A percentile compares a stretch with the other conserved stretches of the same genome.
Evolutionary conservation across 2,329 filamentous ascomycete genomes (phyloP).

Genomic region (Colletotrichum horii): DNA sequence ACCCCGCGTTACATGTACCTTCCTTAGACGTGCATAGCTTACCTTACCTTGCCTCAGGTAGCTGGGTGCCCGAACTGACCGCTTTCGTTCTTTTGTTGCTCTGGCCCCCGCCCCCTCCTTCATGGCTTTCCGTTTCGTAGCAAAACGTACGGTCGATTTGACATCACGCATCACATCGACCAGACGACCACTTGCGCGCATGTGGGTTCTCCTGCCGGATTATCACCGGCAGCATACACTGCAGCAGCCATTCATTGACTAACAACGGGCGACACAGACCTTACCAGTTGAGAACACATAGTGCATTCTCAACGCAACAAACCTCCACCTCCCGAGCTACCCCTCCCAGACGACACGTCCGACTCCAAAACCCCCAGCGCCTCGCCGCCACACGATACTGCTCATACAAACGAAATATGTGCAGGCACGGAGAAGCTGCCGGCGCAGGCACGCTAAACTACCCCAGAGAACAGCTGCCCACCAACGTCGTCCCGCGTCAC

Average conservation of each 20-base stretch:
- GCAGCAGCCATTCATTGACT: not conserved
- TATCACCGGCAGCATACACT: not conserved
- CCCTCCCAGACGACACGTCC: slow-evolving; percentile 1
- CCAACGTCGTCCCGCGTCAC: slow-evolving; percentile 90
- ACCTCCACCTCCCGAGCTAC: slow-evolving; percentile 3
- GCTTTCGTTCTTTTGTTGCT: slow-evolving; percentile 18
- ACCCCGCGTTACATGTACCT: slow-evolving; percentile 19
- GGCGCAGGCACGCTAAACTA: slow-evolving; percentile 17
- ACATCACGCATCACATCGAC: slow-evolving; percentile 13
- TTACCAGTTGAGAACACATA: slow-evolving; percentile 1
- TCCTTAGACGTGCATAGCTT: slow-evolving; percentile 13
- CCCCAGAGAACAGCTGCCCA: slow-evolving; percentile 82
- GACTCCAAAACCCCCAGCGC: slow-evolving; percentile 16
- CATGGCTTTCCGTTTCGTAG: slow-evolving; percentile 16
- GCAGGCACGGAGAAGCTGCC: slow-evolving; percentile 16
- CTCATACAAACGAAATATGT: slow-evolving; percentile 24
- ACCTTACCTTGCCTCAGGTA: not conserved
- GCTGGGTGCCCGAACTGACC: slow-evolving; percentile 9
- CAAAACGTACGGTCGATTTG: slow-evolving; percentile 7
- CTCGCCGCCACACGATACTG: slow-evolving; percentile 16
- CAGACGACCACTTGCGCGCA: slow-evolving; percentile 7
- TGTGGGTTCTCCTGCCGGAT: not conserved
- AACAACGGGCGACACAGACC: not conserved
- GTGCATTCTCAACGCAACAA: not conserved
- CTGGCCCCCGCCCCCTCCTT: slow-evolving; percentile 13